Conservation (phyloP, 305 asterid genomes). For the Fraxinus platypoda region DNA sequence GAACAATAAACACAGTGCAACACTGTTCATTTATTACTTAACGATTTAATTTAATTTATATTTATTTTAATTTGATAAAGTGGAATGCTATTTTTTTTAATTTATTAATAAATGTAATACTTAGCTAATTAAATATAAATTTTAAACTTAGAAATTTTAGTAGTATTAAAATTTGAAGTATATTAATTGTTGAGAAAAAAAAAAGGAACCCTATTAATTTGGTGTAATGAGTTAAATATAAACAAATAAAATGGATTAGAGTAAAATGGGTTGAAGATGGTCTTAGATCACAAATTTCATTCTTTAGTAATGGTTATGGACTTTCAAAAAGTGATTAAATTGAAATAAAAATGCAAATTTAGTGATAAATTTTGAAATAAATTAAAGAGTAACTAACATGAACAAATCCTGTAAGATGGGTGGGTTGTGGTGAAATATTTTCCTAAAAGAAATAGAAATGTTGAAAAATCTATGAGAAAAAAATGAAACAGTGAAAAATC, state of each 20-base stretch:
- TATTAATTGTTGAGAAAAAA: not conserved
- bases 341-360: not conserved
- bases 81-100: no score
- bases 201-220: not conserved
- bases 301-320: not conserved
- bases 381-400: not conserved
- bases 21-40: not conserved
- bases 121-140: not conserved
- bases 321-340: not conserved
- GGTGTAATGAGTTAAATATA: not conserved
- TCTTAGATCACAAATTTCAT: not conserved
- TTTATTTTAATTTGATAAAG: not conserved
- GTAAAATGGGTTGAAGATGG: not conserved
- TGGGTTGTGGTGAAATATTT: not conserved
- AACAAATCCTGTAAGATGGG: not conserved
- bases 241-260: not conserved
- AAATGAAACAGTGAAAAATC: not conserved
- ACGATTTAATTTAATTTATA: no score
- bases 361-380: not conserved
- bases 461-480: not conserved
- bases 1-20: not conserved
- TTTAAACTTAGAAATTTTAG: not conserved
- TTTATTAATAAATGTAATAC: not conserved
- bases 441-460: not conserved
- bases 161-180: not conserved